These are phyloP conservation scores for Candida methanosorbosa DNA, from an alignment of 805 yeast genomes.

Conservation along the genomic window DNA sequence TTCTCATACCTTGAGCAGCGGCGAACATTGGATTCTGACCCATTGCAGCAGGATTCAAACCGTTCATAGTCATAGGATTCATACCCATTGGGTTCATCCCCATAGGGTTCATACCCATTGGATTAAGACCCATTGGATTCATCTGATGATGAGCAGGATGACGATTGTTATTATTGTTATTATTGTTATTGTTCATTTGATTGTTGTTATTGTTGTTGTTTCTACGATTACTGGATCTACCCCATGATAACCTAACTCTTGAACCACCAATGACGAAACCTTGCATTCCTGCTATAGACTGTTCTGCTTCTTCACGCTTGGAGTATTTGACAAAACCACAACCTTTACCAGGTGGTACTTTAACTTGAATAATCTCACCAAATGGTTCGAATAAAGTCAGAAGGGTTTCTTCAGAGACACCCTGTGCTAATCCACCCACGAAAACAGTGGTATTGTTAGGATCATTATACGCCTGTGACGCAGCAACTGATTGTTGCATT, in stretches of 20 bases:
- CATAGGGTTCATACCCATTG: not conserved
- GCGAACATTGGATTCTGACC: too few species aligned
- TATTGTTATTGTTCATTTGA: not conserved
- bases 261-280: slow-evolving; percentile 72
- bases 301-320: slow-evolving; percentile 65
- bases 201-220: slow-evolving; percentile 1
- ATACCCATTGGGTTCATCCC: not conserved
- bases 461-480: slow-evolving; percentile 28
- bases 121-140: too few species aligned
- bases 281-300: slow-evolving; percentile 70
- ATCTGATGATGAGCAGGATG: not conserved
- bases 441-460: slow-evolving; percentile 73
- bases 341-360: slow-evolving; percentile 71
- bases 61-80: not conserved
- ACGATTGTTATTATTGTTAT: not conserved
- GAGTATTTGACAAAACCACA: slow-evolving; percentile 71
- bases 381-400: slow-evolving; percentile 59
- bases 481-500: not conserved
- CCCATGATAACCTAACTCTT: slow-evolving; percentile 71
- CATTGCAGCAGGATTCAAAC: too few species aligned
- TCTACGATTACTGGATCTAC: slow-evolving; percentile 32
- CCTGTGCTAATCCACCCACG: slow-evolving; percentile 59
- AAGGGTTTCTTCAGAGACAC: slow-evolving; percentile 53
- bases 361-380: slow-evolving; percentile 62
- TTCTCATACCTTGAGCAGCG: too few species aligned